Evolutionary conservation across 495 filamentous ascomycete genomes (phyloP), one percentile per base, ranked within the genome.

Genomic region (Penicillium macrosclerotiorum): DNA sequence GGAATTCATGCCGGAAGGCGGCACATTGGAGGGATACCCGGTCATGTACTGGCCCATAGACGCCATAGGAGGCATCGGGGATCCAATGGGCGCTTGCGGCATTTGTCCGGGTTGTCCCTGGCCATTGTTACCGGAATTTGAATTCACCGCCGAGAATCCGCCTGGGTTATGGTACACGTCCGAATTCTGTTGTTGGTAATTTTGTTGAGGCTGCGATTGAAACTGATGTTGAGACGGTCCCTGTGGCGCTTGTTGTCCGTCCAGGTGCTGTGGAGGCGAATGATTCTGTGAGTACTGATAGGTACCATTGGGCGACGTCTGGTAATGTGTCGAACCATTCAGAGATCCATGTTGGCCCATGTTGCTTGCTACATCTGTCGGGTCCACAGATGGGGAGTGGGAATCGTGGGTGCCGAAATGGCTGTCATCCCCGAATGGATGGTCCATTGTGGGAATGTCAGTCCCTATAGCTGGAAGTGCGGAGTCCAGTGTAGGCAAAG

Each of bases 21-120:
- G 40, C 13, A 64, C 60, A 29, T 59, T 65, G 26, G 58, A 63
- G 1, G 71, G 62, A 54, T 75, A 75, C 7, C 66, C 67, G 11
- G 63, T 54, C 65, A 71, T 72, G 30, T 75, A 75, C 51, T 73
- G 69, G 14, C 70, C 64, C 54, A 70, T 68, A 3, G 69, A 67
- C 9, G 65, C 40, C 68, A 73, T 73, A 6, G 68, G 60, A 22
- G 72, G 65, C 67, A 69, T 58, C n/a, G 69, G 69, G 9, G 71
- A 72, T 18, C 71, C 71, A 27, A 74, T 74, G 3, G 69, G 64
- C 16, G 69, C 69, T 41, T 74, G 71, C 27, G 65, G 69, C 2
- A 72, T 54, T 31, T 71, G 67, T 8, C 60, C 64, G 5, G 54
- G 48, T 38, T 72, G 66, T 33, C 66, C 62, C 38, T 68, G 66